Conservation (phyloP, 2,329 filamentous ascomycete species). For the Ophiostoma ulmi region DNA sequence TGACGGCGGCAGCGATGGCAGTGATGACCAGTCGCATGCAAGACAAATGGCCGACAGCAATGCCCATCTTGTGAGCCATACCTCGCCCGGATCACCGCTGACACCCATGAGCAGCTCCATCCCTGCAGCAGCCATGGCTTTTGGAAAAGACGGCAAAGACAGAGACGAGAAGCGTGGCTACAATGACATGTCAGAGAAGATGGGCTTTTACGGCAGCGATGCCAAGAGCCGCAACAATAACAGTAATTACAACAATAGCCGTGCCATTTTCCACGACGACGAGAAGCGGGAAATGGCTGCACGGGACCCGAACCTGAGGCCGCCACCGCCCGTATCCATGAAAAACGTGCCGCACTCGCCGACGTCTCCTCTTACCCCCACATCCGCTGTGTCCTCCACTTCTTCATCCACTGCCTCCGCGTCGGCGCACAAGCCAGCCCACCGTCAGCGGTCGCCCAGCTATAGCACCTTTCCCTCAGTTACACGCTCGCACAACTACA, state of each 20-base stretch:
- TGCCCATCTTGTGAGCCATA: neutral
- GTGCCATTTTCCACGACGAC: neutral
- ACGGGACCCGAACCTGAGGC: neutral
- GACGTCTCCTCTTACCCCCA: neutral
- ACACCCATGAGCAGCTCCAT: neutral
- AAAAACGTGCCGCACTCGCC: neutral
- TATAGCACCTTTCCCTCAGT: constrained; percentile 23
- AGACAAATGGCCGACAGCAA: constrained; percentile 9
- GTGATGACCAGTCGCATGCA: neutral
- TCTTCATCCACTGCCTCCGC: neutral
- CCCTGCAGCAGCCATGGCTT: constrained; percentile 36
- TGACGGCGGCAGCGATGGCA: neutral
- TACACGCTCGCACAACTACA: neutral
- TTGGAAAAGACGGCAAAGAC: constrained; percentile 7
- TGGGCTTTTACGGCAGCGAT: neutral
- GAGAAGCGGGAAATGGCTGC: neutral
- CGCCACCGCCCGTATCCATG: neutral
- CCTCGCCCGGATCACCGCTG: neutral
- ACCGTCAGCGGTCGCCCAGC: constrained; percentile 16
- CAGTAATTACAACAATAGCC: too few relatives aligned
- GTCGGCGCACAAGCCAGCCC: neutral
- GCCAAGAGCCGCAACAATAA: neutral
- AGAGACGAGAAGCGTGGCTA: neutral
- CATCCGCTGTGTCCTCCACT: neutral
- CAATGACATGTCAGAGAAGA: constrained; percentile 11